Evolutionary conservation across 106 monocot species (phyloP).

Genomic region (Acanthochlamys bracteata): DNA sequence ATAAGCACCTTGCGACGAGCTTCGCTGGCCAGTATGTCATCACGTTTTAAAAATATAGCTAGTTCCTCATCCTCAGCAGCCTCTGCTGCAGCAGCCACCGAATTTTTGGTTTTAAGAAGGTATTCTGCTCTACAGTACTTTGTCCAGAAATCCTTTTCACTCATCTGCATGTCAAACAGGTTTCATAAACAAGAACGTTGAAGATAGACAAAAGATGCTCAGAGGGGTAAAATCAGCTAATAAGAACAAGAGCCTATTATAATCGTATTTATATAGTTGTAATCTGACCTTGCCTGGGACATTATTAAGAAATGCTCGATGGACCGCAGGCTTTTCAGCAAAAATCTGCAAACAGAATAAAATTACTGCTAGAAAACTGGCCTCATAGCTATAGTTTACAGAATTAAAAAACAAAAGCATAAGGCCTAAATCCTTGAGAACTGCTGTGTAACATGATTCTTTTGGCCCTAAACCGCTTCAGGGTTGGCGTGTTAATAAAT

Average conservation of each 20-base stretch:
- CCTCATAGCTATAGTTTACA: too few species aligned
- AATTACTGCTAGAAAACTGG: too few species aligned
- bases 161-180: constrained; percentile 46
- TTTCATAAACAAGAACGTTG: not conserved
- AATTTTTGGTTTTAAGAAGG: constrained; percentile 71
- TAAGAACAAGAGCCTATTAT: not conserved
- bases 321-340: constrained; percentile 99
- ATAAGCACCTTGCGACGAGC: constrained; percentile 59
- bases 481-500: too few species aligned
- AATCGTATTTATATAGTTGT: not conserved
- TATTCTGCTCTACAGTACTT: constrained; percentile 99
- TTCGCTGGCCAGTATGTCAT: constrained; percentile 90
- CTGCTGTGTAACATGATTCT: too few species aligned
- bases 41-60: constrained; percentile 85
- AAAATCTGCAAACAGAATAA: constrained; percentile 99
- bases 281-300: constrained; percentile 74
- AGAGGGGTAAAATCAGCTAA: not conserved
- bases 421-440: too few species aligned
- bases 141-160: constrained; percentile 97
- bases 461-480: too few species aligned
- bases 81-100: constrained; percentile 77
- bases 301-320: constrained; percentile 72
- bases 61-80: constrained; percentile 99
- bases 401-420: too few species aligned
- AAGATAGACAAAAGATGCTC: not conserved